Evolutionary conservation across 805 yeast species (phyloP).

Genomic region (Yamadazyma paraphyllophila): DNA sequence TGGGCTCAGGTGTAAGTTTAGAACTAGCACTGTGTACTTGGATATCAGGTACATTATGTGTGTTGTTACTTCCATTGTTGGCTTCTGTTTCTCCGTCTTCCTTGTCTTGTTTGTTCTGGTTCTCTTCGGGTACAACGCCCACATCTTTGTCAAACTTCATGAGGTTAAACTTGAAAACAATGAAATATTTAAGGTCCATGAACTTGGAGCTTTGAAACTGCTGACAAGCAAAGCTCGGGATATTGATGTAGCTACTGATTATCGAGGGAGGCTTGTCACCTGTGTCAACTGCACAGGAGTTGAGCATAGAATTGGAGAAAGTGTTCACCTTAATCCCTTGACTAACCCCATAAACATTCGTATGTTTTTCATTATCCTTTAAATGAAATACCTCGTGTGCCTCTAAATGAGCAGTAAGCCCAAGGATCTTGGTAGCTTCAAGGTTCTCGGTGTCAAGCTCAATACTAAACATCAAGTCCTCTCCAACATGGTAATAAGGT

Average conservation of each 20-base stretch:
- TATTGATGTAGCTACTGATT: conserved; percentile 24
- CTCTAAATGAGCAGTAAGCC: conserved; percentile 34
- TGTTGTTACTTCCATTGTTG: not conserved
- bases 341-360: conserved; percentile 33
- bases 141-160: conserved; percentile 20
- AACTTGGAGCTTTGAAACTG: conserved; percentile 38
- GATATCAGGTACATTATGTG: too few relatives aligned
- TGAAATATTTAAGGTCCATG: conserved; percentile 34
- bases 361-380: conserved; percentile 12
- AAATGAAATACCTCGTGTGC: conserved; percentile 39
- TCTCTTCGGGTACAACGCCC: not conserved
- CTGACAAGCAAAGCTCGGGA: conserved; percentile 30
- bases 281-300: not conserved
- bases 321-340: conserved; percentile 33
- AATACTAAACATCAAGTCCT: conserved; percentile 34
- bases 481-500: conserved; percentile 38
- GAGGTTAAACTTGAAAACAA: conserved; percentile 38
- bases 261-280: not conserved
- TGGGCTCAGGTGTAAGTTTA: too few relatives aligned
- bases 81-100: not conserved
- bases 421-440: conserved; percentile 26
- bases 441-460: conserved; percentile 20
- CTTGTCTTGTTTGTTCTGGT: not conserved
- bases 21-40: too few relatives aligned
- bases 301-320: conserved; percentile 26